Conservation (phyloP, 495 filamentous ascomycete genomes). For the Neurospora sp. region DNA sequence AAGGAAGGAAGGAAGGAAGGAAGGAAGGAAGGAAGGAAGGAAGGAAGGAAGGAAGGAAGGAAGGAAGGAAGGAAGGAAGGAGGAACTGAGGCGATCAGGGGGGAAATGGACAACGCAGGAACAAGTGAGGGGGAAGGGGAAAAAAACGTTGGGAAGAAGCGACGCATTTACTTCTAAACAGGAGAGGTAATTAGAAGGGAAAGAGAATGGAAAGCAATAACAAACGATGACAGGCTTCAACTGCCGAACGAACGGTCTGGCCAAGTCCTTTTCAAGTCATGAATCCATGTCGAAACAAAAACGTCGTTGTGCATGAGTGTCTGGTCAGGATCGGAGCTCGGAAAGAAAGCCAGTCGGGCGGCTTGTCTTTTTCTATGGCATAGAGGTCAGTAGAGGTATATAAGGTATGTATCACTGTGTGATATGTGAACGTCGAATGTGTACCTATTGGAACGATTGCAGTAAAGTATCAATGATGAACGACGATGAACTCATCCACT, state of each 20-base stretch:
- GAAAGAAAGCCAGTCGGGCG: not conserved
- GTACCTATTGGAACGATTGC: not conserved
- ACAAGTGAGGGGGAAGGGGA: not conserved
- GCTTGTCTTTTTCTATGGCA: not conserved
- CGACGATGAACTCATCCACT: not conserved
- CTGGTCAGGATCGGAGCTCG: not conserved
- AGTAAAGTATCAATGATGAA: not conserved
- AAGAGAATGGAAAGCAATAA: not conserved
- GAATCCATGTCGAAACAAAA: not conserved
- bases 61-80: too few species aligned
- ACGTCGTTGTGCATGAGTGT: not conserved
- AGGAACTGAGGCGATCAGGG: too few species aligned
- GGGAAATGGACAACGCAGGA: too few species aligned
- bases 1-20: too few species aligned
- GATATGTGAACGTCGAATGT: not conserved
- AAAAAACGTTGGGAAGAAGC: not conserved
- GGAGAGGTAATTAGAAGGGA: not conserved
- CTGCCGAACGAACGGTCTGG: not conserved
- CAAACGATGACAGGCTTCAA: not conserved
- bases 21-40: too few species aligned
- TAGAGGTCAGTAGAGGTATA: not conserved
- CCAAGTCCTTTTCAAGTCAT: not conserved
- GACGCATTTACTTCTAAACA: not conserved
- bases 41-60: too few species aligned
- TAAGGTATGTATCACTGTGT: not conserved